A percentile compares a stretch with the other conserved stretches of the same genome.
phyloP scores from a whole-genome alignment of 768 basidiomycete species.

The Calocera viscosa region DNA sequence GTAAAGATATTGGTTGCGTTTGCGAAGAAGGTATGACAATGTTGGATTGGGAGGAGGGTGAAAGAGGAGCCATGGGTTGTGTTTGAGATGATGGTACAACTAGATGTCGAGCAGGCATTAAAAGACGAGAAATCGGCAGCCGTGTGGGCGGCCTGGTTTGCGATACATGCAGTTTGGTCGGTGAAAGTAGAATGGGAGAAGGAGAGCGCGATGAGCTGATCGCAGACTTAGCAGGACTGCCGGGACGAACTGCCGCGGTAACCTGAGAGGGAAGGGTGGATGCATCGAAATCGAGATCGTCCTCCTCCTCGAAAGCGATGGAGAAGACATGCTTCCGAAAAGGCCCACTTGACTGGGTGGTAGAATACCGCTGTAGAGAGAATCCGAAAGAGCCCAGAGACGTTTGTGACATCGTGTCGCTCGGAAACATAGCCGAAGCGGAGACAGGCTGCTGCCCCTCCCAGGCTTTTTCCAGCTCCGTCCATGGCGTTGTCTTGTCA shows the following conservation, averaged over 20 bases:
- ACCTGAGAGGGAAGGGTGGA: background rate
- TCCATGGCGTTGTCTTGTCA: background rate
- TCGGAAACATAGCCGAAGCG: background rate
- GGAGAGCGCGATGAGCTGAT: background rate
- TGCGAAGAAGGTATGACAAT: background rate
- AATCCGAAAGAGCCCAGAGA: background rate
- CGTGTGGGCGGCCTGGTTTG: background rate
- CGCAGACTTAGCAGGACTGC: background rate
- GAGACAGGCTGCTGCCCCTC: background rate
- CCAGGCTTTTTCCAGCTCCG: background rate
- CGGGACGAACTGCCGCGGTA: background rate
- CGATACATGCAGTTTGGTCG: background rate
- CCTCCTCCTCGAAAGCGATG: background rate
- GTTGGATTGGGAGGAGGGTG: background rate
- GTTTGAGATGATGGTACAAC: conserved; percentile 6
- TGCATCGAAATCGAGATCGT: background rate
- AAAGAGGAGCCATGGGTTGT: background rate
- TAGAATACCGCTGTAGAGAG: background rate
- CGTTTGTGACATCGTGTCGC: background rate
- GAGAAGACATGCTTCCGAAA: background rate
- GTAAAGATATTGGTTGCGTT: background rate
- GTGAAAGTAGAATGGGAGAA: background rate
- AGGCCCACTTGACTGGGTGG: background rate
- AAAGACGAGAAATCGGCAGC: background rate
- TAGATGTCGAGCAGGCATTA: background rate